Evolutionary conservation across 106 monocot genomes (phyloP), one percentile per base, ranked within the genome.

Genomic region (Iris macrosiphon): DNA sequence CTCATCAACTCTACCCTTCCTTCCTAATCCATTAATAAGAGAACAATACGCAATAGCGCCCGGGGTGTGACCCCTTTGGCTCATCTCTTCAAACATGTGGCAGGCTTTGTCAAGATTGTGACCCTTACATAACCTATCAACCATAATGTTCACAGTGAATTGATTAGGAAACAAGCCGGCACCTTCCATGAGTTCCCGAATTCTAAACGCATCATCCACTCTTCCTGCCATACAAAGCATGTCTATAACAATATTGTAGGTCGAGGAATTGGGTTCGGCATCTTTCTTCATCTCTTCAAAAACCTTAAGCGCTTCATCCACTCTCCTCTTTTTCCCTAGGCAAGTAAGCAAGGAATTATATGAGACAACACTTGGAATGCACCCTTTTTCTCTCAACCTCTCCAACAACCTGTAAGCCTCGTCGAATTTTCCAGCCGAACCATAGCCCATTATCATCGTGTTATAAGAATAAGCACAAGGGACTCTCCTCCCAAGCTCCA

Each of bases 371-470:
- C 83, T 87, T 1, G 98, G 98, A 54, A 86, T 98, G 64, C 98
- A 91, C 32, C 98, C 98, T 49, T 83, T 98, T 60, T 98, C 98
- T 69, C 72, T 87, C 10, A 91, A 50, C 61, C 78, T 80, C 53
- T 87, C 98, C 31, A 98, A 61, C 40, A 98, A 70, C 42, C 49
- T 63, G 50, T 70, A 79, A 16, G 87, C 85, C 63, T 98, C 80
- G 57, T 84, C 77, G 66, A 98, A 91, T 46, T 59, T 80, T 23
- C 91, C 87, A 21, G 64, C 83, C 25, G 77, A 79, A n/a, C 98
- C 98, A 81, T 91, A 98, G 6, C 98, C 98, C 80, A 91, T 77
- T 32, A 98, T 98, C 98, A 98, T 91, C 16, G 87, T 91, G 49
- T 81, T 98, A 47, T 98, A 98, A 2, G 98, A 80, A 73, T 83